phyloP scores from a whole-genome alignment of 2,329 filamentous ascomycete genomes.

The Aspergillus sp. region DNA sequence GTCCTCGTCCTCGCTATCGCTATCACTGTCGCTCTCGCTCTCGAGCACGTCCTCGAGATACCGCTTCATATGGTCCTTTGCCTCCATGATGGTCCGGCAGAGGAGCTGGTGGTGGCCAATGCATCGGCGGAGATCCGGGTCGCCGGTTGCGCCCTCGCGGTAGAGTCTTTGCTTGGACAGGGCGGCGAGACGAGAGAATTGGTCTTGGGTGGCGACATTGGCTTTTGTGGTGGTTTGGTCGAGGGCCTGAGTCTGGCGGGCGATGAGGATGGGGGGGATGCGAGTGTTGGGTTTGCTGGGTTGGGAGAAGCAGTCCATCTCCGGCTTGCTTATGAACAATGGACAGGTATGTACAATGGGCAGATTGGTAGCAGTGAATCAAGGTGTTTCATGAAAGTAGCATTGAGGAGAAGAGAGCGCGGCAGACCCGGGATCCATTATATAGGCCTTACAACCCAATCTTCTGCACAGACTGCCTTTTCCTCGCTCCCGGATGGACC shows the following conservation, averaged over 20 bases:
- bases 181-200: conserved; percentile 10
- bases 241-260: conserved; percentile 7
- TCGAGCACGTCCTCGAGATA: conserved; percentile 13
- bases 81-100: conserved; percentile 16
- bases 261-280: conserved; percentile 16
- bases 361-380: no score
- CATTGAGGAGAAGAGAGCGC: no score
- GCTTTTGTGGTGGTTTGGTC: conserved; percentile 7
- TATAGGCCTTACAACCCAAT: no score
- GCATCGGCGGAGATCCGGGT: conserved; percentile 26
- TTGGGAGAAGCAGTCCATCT: conserved; percentile 5
- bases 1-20: background rate
- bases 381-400: no score
- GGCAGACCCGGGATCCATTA: no score
- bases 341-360: background rate
- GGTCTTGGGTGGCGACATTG: background rate
- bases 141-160: conserved; percentile 11
- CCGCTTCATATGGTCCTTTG: conserved; percentile 16
- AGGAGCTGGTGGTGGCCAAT: conserved; percentile 21
- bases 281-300: conserved; percentile 15
- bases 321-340: background rate
- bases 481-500: no score
- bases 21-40: background rate
- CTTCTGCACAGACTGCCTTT: no score
- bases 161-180: conserved; percentile 21